phyloP scores from a whole-genome alignment of 2,329 filamentous ascomycete genomes.

The Penicillium glabrum region DNA sequence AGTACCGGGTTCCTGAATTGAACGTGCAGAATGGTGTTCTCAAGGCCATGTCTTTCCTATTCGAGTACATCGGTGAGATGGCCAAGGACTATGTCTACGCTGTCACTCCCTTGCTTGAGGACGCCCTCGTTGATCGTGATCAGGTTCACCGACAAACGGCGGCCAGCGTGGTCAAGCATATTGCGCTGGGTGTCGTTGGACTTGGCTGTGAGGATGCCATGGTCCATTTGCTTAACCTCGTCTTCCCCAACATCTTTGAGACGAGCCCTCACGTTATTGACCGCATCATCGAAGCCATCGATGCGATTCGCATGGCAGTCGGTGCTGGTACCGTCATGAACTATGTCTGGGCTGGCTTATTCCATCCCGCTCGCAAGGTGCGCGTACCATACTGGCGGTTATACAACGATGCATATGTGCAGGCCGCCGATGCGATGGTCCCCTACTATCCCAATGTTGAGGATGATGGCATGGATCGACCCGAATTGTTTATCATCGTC shows the following conservation, averaged over 20 bases:
- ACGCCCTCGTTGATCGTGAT: slow-evolving; percentile 95
- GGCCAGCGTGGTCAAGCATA: slow-evolving; percentile 94
- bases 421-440: slow-evolving; percentile 89
- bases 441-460: slow-evolving; percentile 90
- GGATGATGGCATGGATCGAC: slow-evolving; percentile 74
- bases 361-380: slow-evolving; percentile 95
- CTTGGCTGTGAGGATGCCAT: slow-evolving; percentile 98
- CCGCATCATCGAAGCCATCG: slow-evolving; percentile 94
- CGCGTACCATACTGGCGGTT: slow-evolving; percentile 92
- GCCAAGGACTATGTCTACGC: slow-evolving; percentile 99
- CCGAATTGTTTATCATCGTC: slow-evolving; percentile 80
- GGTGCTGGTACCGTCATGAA: slow-evolving; percentile 93
- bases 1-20: slow-evolving; percentile 95
- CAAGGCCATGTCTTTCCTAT: slow-evolving; percentile 94
- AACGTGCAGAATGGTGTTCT: slow-evolving; percentile 99
- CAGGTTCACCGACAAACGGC: slow-evolving; percentile 98
- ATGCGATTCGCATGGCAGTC: slow-evolving; percentile 90
- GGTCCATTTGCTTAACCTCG: slow-evolving; percentile 92
- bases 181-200: slow-evolving; percentile 94
- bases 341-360: slow-evolving; percentile 96
- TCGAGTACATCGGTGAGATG: slow-evolving; percentile 99
- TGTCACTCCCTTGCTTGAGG: slow-evolving; percentile 90
- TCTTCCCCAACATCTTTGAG: slow-evolving; percentile 97
- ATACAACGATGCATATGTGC: slow-evolving; percentile 96
- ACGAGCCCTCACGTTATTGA: slow-evolving; percentile 98